phyloP scores from a whole-genome alignment of 805 yeast species.

The baker's yeast (Saccharomyces cerevisiae) region DNA sequence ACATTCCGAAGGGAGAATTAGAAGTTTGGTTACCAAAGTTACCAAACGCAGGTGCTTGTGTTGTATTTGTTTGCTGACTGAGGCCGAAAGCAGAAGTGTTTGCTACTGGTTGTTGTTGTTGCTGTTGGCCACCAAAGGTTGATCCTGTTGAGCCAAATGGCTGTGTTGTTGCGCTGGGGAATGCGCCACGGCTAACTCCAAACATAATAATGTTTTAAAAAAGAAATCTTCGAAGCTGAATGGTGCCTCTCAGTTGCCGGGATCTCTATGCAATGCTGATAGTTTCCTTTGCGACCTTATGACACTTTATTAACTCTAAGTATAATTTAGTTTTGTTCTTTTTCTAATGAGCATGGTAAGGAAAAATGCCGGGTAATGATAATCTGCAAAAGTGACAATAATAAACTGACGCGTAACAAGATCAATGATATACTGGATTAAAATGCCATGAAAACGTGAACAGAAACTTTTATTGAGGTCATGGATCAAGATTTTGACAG shows the following conservation, averaged over 20 bases:
- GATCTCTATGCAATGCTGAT: not conserved
- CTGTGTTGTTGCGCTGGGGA: constrained; percentile 14
- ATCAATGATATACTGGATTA: not conserved
- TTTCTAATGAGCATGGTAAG: not conserved
- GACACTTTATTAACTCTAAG: not conserved
- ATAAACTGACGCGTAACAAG: not conserved
- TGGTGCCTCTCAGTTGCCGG: not conserved
- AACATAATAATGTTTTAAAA: constrained; percentile 8
- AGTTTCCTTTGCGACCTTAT: not conserved
- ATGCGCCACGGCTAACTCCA: constrained; percentile 16
- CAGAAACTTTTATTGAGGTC: not conserved
- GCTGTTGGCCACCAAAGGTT: constrained; percentile 19
- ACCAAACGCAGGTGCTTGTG: constrained; percentile 2
- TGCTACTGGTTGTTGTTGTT: constrained; percentile 10
- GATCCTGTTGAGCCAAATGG: constrained; percentile 17
- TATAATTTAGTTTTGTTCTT: not conserved
- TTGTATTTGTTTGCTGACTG: constrained; percentile 10
- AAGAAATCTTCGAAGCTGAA: not conserved
- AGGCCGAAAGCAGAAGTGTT: constrained; percentile 23
- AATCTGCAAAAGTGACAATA: not conserved
- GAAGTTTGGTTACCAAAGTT: constrained; percentile 3
- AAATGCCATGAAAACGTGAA: not conserved
- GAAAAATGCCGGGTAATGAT: not conserved
- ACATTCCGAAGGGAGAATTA: constrained; percentile 19
- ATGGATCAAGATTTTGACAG: not conserved